These are phyloP conservation scores for Yamadazyma nakazawae DNA, from an alignment of 805 yeast species.

Conservation along the genomic window DNA sequence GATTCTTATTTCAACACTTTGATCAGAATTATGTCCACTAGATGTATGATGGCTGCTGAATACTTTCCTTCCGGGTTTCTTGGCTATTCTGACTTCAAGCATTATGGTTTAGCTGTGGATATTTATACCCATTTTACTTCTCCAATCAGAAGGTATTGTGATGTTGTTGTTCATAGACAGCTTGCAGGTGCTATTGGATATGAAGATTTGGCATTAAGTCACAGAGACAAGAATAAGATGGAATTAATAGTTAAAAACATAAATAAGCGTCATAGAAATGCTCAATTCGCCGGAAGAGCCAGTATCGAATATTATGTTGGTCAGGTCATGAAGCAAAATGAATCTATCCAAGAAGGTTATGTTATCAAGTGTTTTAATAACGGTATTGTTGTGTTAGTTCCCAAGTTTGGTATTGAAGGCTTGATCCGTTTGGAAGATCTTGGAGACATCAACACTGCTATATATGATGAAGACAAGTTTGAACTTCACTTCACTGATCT, in stretches of 20 bases:
- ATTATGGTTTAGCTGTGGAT: slow-evolving; percentile 96
- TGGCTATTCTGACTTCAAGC: slow-evolving; percentile 88
- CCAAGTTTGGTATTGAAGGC: slow-evolving; percentile 94
- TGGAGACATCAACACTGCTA: slow-evolving; percentile 59
- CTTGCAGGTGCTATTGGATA: slow-evolving; percentile 97
- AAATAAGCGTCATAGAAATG: slow-evolving; percentile 92
- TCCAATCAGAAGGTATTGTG: slow-evolving; percentile 97
- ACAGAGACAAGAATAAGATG: slow-evolving; percentile 87
- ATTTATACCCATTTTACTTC: slow-evolving; percentile 98
- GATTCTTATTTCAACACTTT: slow-evolving; percentile 93
- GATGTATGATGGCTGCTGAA: slow-evolving; percentile 99
- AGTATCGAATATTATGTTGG: slow-evolving; percentile 97
- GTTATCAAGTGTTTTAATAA: slow-evolving; percentile 89
- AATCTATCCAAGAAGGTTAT: slow-evolving; percentile 80
- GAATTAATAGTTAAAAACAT: slow-evolving; percentile 85
- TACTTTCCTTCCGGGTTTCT: slow-evolving; percentile 89
- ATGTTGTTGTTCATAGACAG: slow-evolving; percentile 95
- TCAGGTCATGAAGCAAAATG: slow-evolving; percentile 88
- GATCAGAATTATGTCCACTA: slow-evolving; percentile 92
- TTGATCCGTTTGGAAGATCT: slow-evolving; percentile 77
- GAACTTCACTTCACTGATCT: slow-evolving; percentile 57
- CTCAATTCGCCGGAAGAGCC: slow-evolving; percentile 98
- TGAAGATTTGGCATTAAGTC: slow-evolving; percentile 75
- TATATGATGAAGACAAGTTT: slow-evolving; percentile 75
- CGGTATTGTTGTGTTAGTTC: slow-evolving; percentile 92